Base-by-base conservation (phyloP, 2,329 filamentous ascomycete species). In the Aspergillus hiratsukae region DNA sequence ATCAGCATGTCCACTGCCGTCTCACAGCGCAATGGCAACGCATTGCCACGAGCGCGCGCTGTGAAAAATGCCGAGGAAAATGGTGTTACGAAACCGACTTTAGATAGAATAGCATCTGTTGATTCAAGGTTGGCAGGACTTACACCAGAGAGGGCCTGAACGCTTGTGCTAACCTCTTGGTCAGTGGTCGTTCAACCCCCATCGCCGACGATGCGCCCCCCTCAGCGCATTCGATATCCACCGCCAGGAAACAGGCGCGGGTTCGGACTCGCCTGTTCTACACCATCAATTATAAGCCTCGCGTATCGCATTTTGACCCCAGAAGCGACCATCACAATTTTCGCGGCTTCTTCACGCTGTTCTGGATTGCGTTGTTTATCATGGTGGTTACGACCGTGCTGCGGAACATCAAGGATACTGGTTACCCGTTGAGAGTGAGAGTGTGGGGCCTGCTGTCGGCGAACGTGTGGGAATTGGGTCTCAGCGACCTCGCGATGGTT, bases 371-470 rank as follows among this genome's bases (percentile, higher is more conserved):
- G 9, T 81, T 99, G 58, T 90, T 90, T 64, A 96, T 99, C 73
- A 96, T 99, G 92, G 91, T 92, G 66, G 87, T 96, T 60, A 97
- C 93, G 2, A 90, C 90, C n/a, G 90, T 91, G 80, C 76, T 97
- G 68, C 86, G 93, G 67, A 97, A 96, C 73, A 85, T 94, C 69
- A 96, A 93, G 74, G 94, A 97, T 71, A 97, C 91, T 0, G 94
- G 94, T 23, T 90, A 88, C 70, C 89, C 92, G 17, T 78, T 97
- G 66, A 85, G 89, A 67, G 85, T 95, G 51, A 82, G 90, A 72
- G 95, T 97, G 63, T 97, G 92, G 90, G 83, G 82, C 53, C 78
- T 96, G 25, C 91, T 97, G 71, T 91, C 89, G 19, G 83, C 91
- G 58, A 96, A 97, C 76, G 83, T 96, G 1, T 91, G 89, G 81